Base-by-base conservation (phyloP, 164 flowering plant species). In the Akebia trifoliata region DNA sequence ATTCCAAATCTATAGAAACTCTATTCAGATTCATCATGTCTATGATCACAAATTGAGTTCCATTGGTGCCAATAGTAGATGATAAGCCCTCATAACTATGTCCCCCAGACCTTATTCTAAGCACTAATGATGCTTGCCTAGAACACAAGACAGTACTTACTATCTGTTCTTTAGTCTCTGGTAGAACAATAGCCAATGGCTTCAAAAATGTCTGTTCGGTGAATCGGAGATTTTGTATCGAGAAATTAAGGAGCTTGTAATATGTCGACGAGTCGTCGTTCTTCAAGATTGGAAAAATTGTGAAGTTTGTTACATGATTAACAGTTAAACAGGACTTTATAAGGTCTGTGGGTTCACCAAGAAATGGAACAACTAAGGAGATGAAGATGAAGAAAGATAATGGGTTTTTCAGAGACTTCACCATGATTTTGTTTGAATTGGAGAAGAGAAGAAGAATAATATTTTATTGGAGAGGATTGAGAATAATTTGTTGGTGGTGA, bases 61-160 rank as follows among this genome's bases (percentile, higher is more conserved):
- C 46, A 47, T 42, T n/a, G 2, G 54, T n/a, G 7, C 28, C 51
- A 50, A 42, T 39, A 0, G 57, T n/a, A n/a, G n/a, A n/a, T n/a
- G n/a, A n/a, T n/a, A n/a, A n/a, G n/a, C n/a, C n/a, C 37, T 64
- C 73, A 24, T 69, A 69, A 56, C 65, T 64, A 22, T 69, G 73
- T 2, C 73, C 73, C 0, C 71, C 71, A 37, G 55, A 43, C 25
- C 71, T 54, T 21, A 62, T 53, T 37, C 59, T 37, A n/a, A 68
- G 57, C 1, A 14, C 29, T 37, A 45, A 56, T 26, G 63, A 36
- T 6, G 29, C 57, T 26, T 67, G 71, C 25, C 61, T 50, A 18
- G 50, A 44, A 31, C 71, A 68, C 14, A 57, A n/a, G 15, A 68
- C 32, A 1, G 67, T 24, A 15, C 40, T 34, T 28, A 34, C 57